Evolutionary conservation across 305 asterid species (phyloP), one percentile per base, ranked within the genome.

Genomic region (Salvia sclarea): DNA sequence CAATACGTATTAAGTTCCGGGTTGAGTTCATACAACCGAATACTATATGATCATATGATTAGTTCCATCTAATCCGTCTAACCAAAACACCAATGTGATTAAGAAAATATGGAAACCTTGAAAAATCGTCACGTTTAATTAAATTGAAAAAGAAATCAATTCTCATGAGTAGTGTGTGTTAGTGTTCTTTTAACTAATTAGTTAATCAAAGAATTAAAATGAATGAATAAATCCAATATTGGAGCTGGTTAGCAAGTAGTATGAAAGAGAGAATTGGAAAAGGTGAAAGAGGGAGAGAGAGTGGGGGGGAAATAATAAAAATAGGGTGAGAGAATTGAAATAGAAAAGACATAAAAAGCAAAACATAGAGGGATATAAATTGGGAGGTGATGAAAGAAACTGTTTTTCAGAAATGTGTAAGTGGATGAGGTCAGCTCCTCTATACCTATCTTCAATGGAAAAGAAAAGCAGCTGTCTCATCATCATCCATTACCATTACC

Each of bases 321-420:
- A 14, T n/a, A 28, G 33, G 33, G 33, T 28, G 10, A 48, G 62
- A 33, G 18, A 13, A 60, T 8, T 10, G 18, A 13, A 60, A 5
- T 10, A 62, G 49, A 7, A 66, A 67, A 80, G 59, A 81, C 73
- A 69, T 48, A 75, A 75, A 77, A 68, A 67, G 85, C 82, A 71
- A 75, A 75, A 67, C 72, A 81, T 48, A 52, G 73, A 66, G 48
- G 28, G 71, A 60, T 54, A 77, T 66, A 71, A 71, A 78, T 74
- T 71, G 68, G 56, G 44, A 58, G 67, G 2, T 75, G 71, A 76
- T 71, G n/a, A 40, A 68, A 64, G 69, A 78, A 77, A 74, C 43
- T 72, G 71, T 75, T 44, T 59, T 69, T 61, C 73, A 20, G 62
- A 77, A 71, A 40, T 62, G 66, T 68, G 67, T 25, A 67, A 78